Evolutionary conservation across 2,329 filamentous ascomycete genomes (phyloP), one percentile per base, ranked within the genome.

Genomic region (Berkeleyomyces basicola): DNA sequence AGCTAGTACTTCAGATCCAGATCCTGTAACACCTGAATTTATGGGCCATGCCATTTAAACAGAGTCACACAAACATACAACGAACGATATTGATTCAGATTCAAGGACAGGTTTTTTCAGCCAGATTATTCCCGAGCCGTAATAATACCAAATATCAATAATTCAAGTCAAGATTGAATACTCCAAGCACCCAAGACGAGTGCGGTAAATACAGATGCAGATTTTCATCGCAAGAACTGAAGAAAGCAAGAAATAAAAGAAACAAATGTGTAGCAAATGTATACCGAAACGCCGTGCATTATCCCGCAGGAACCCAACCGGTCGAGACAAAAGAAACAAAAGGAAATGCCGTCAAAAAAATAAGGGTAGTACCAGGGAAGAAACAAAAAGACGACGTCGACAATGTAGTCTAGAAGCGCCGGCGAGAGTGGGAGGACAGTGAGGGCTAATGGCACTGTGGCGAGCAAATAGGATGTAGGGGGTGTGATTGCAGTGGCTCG

Each of bases 241-340:
- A 23, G 42, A 39, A 47, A 59, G 36, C 39, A 59, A 23, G 10
- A 42, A 53, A 33, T 16, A 58, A 61, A 31, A 36, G 49, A 3
- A 53, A 40, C 31, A 40, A 60, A 33, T 37, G 33, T 23, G 42
- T 55, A 62, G 49, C 47, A 36, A 40, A 46, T 58, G 49, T 46
- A 61, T 39, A 33, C 42, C 49, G 7, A 43, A 62, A 62, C 60
- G 49, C 60, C 60, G 42, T 23, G 40, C 57, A 57, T 57, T 57
- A 37, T 40, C 31, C 33, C 33, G 36, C 58, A 14, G n/a, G 14
- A 14, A 23, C 10, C 33, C 14, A 37, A 2, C 31, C 31, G 16
- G 31, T 16, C 33, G 36, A 59, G 16, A 44, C 10, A 59, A 59
- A 11, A 44, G n/a, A 23, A 58, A 42, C 7, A 40, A 61, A 36